Conservation (phyloP, 2,329 filamentous ascomycete genomes). For the Penicillium glabrum region DNA sequence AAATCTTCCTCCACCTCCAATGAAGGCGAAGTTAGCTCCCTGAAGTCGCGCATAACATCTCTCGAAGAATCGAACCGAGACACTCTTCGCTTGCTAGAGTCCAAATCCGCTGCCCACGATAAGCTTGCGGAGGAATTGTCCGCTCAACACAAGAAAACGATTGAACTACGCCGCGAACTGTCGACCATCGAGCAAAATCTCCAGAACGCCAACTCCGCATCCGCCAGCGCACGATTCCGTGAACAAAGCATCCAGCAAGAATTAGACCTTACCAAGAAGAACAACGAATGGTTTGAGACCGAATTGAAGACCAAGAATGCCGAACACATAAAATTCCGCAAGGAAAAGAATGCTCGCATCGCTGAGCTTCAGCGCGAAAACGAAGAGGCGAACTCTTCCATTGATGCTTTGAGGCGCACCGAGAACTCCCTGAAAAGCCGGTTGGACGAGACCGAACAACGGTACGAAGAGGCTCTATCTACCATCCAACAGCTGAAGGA, state of each 20-base stretch:
- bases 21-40: slow-evolving; percentile 67
- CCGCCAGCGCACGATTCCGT: slow-evolving; percentile 80
- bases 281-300: slow-evolving; percentile 88
- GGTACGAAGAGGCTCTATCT: slow-evolving; percentile 78
- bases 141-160: slow-evolving; percentile 82
- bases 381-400: slow-evolving; percentile 76
- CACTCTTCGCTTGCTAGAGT: slow-evolving; percentile 82
- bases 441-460: slow-evolving; percentile 79
- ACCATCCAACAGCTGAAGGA: slow-evolving; percentile 86
- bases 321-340: slow-evolving; percentile 85
- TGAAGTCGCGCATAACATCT: slow-evolving; percentile 79
- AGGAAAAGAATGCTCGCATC: slow-evolving; percentile 89
- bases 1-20: slow-evolving; percentile 69
- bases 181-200: slow-evolving; percentile 78
- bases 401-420: slow-evolving; percentile 75
- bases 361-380: slow-evolving; percentile 83
- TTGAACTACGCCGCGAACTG: slow-evolving; percentile 80
- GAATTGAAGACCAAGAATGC: slow-evolving; percentile 88
- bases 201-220: slow-evolving; percentile 76
- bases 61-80: slow-evolving; percentile 92
- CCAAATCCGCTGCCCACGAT: slow-evolving; percentile 84
- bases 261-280: slow-evolving; percentile 81
- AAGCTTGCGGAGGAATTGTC: slow-evolving; percentile 82
- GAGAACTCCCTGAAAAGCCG: slow-evolving; percentile 79
- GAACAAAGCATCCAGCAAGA: slow-evolving; percentile 90